Conservation (phyloP, 2,329 filamentous ascomycete species). For the Colletotrichum cereale region DNA sequence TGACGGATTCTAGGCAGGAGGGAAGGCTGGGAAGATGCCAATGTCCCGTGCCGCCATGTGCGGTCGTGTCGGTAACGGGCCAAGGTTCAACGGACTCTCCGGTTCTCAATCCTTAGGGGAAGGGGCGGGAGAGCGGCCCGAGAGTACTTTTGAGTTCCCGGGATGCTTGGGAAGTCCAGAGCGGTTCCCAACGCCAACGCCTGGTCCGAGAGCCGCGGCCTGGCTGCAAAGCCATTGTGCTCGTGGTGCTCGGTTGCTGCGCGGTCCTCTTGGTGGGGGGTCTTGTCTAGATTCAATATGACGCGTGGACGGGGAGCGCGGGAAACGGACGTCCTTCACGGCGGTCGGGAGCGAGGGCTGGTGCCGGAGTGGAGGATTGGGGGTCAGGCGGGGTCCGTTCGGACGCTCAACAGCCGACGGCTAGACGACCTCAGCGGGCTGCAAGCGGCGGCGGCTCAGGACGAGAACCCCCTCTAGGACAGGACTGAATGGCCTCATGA, state of each 20-base stretch:
- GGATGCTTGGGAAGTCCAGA: constrained; percentile 15
- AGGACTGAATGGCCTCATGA: background rate
- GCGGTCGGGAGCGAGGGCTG: background rate
- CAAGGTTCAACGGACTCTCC: background rate
- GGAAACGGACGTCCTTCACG: constrained; percentile 20
- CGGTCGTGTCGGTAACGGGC: background rate
- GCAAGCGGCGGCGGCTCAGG: background rate
- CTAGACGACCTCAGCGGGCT: constrained; percentile 7
- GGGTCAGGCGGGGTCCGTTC: constrained; percentile 23
- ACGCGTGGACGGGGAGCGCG: background rate
- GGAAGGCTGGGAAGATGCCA: background rate
- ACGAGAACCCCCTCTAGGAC: background rate
- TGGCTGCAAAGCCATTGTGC: background rate
- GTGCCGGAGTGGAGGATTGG: background rate
- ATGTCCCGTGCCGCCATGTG: constrained; percentile 17
- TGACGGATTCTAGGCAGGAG: background rate
- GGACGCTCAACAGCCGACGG: constrained; percentile 2
- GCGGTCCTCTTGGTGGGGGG: background rate
- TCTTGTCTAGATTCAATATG: background rate
- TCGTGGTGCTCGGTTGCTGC: background rate
- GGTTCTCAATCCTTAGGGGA: background rate
- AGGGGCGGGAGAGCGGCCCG: background rate
- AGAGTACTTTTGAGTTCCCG: background rate
- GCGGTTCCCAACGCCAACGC: background rate
- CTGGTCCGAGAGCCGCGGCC: background rate